Base-by-base conservation (phyloP, 495 filamentous ascomycete genomes). In the Rhypophila decipiens region DNA sequence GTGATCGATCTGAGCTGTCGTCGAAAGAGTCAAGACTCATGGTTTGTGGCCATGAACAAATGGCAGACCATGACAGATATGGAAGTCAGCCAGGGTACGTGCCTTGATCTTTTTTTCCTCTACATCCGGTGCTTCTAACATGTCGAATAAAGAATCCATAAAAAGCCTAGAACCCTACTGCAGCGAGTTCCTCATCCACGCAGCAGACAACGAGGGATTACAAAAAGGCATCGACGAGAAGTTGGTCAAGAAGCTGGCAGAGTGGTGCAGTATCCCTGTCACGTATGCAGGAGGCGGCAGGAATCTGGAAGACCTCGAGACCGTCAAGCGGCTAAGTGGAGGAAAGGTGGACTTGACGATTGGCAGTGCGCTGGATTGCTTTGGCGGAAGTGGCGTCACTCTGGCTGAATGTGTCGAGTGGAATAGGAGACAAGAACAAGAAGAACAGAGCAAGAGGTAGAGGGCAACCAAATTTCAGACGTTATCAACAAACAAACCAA, bases 41-140 rank as follows among this genome's bases (percentile, higher is more conserved):
- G 93, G 90, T 84, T 88, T 50, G 91, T 98, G 23, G 91, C 93
- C 34, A 98, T 93, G 88, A 85, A 97, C 63, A 91, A 94, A 65
- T 98, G 93, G 93, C 91, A 96, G 71, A 91, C 87, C 3, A 82
- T 97, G 48, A 97, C 93, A 1, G 87, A 95, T 60, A 90, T 94
- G 83, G 91, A 96, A 58, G 80, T 97, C 46, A 88, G 80, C 57
- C 70, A 85, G 72, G 84, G 93, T 87, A 69, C 42, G 74, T 57
- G 27, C 20, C 22, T 24, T 39, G 2, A 18, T 12, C 24, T 20
- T 10, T 9, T 3, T 20, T 20, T 39, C 42, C n/a, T 44, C 41
- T 34, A 13, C 13, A 17, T 24, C 21, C 24, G n/a, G 4, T 11
- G 5, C 5, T 17, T 22, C 13, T 39, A 7, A 24, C 42, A 20